A percentile compares a stretch with the other conserved stretches of the same genome.
These are phyloP conservation scores for Tuber calosporum DNA, from an alignment of 495 filamentous ascomycete genomes.

Conservation along the genomic window DNA sequence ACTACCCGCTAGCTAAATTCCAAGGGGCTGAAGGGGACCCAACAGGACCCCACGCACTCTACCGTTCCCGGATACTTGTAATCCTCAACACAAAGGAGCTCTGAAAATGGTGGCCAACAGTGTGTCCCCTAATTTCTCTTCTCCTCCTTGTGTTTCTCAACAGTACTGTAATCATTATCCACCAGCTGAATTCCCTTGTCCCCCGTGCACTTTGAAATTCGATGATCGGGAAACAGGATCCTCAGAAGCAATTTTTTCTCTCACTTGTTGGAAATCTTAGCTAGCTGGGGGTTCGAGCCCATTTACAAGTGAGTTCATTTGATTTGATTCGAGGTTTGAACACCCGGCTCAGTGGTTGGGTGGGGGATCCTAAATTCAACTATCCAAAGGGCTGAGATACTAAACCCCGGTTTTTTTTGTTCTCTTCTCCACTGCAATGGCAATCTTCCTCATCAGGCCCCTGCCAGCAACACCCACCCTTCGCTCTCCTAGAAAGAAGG, in stretches of 20 bases:
- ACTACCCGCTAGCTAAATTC: neutral
- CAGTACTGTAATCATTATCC: neutral
- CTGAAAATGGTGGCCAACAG: neutral
- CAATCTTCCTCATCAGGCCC: neutral
- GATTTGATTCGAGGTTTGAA: neutral
- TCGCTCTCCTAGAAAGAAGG: neutral
- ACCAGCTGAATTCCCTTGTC: neutral
- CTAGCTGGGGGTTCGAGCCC: neutral
- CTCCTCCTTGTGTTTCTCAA: neutral
- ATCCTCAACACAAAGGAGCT: neutral
- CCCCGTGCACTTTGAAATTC: neutral
- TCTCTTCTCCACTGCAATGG: neutral
- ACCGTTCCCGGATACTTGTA: neutral
- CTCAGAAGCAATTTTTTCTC: neutral
- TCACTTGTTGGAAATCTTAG: neutral
- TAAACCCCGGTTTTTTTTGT: neutral
- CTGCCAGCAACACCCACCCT: neutral
- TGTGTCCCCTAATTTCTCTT: neutral
- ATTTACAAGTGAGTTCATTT: no score
- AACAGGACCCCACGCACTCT: neutral
- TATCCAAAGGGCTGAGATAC: neutral
- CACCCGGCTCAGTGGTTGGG: neutral
- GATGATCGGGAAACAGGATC: neutral
- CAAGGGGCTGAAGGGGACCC: neutral
- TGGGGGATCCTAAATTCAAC: neutral